phyloP scores from a whole-genome alignment of 1,284 basidiomycete species.

The Entoloma clypeatum region DNA sequence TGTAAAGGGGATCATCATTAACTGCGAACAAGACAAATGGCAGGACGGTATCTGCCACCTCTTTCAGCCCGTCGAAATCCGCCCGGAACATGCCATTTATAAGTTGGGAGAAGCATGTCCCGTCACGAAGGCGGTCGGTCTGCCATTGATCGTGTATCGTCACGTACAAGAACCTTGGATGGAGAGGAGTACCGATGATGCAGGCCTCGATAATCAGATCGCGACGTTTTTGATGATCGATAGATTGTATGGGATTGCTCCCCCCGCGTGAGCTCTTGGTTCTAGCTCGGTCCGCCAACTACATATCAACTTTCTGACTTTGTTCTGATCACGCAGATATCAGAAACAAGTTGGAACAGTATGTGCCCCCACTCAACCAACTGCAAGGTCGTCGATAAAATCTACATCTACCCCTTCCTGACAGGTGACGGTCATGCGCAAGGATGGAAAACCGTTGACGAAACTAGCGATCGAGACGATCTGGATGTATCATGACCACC shows the following conservation, averaged over 20 bases:
- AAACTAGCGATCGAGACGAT: constrained; percentile 23
- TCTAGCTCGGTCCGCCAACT: not conserved
- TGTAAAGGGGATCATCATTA: constrained; percentile 11
- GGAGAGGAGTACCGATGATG: constrained; percentile 3
- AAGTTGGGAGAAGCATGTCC: constrained; percentile 10
- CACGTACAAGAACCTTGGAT: constrained; percentile 7
- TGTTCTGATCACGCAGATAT: constrained; percentile 9
- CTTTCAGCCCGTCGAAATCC: constrained; percentile 8
- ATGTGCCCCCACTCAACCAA: too few relatives aligned
- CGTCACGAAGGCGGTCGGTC: constrained; percentile 9
- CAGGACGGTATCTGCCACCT: not conserved
- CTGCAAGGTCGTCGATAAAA: too few relatives aligned
- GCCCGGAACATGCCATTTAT: constrained; percentile 10
- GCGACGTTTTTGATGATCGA: constrained; percentile 14
- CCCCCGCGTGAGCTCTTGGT: constrained; percentile 4
- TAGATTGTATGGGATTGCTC: constrained; percentile 8
- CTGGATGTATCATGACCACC: constrained; percentile 26
- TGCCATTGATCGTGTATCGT: constrained; percentile 12
- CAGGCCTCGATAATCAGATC: constrained; percentile 10
- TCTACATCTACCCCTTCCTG: too few relatives aligned
- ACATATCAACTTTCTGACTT: not conserved
- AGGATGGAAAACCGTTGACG: constrained; percentile 23
- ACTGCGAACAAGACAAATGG: constrained; percentile 6
- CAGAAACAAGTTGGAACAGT: constrained; percentile 13
- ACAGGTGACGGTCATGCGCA: constrained; percentile 26